phyloP scores from a whole-genome alignment of 192 early-diverging fungal species.

The Coemansia sp. region DNA sequence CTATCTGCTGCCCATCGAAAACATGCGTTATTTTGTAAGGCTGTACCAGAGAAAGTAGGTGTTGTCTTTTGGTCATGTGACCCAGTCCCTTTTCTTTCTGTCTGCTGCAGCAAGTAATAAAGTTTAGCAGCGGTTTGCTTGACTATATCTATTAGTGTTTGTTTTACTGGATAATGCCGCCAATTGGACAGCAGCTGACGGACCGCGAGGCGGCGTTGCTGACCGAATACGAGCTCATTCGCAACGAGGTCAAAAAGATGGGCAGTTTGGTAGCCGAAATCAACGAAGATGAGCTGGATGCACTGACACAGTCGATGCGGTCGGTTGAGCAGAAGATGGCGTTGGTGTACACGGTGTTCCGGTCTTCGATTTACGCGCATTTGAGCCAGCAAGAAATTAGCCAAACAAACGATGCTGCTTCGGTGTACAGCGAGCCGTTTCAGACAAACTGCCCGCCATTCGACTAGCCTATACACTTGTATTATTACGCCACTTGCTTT shows the following conservation, averaged over 20 bases:
- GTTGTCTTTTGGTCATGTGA: neutral
- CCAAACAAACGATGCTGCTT: conserved; percentile 20
- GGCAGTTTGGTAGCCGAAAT: conserved; percentile 46
- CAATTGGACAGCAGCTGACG: conserved; percentile 42
- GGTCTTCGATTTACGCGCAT: conserved; percentile 54
- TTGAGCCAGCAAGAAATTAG: conserved; percentile 44
- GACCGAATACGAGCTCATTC: conserved; percentile 54
- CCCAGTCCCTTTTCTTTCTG: neutral
- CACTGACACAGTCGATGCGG: conserved; percentile 51
- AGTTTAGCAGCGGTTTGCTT: neutral
- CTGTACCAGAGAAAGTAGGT: conserved; percentile 70
- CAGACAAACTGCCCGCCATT: conserved; percentile 56
- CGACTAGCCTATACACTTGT: conserved; percentile 19
- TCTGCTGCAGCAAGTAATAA: neutral
- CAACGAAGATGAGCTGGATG: conserved; percentile 51
- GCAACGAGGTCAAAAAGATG: conserved; percentile 54
- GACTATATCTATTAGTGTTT: neutral
- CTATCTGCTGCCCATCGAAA: conserved; percentile 79
- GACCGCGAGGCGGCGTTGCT: conserved; percentile 48
- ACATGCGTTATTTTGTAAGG: conserved; percentile 91
- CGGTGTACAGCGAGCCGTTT: conserved; percentile 42
- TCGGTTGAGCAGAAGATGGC: conserved; percentile 53
- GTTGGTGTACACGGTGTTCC: conserved; percentile 51
- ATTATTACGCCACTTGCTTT: neutral
- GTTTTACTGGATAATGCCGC: conserved; percentile 13